These are phyloP conservation scores for Gaultheria prostrata DNA, from an alignment of 148 eudicot species.

Conservation along the genomic window DNA sequence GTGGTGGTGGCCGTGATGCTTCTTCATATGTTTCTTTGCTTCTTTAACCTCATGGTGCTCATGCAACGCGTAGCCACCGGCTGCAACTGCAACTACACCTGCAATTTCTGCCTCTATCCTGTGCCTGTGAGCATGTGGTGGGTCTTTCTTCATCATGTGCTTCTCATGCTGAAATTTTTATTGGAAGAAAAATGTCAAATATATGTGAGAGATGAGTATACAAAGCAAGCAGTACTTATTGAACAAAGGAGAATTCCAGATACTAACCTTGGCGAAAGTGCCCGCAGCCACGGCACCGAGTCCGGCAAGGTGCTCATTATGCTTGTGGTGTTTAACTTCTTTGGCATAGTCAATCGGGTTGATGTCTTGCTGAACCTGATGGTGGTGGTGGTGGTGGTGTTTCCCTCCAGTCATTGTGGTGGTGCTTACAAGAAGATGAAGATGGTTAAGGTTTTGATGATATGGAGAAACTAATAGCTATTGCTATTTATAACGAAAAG, in stretches of 20 bases:
- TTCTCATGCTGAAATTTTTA: conserved; percentile 42
- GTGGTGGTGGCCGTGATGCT: conserved; percentile 38
- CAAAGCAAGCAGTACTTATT: neutral
- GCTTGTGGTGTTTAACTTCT: conserved; percentile 47
- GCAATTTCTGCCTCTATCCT: conserved; percentile 50
- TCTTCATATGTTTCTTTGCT: conserved; percentile 42
- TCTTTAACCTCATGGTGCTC: conserved; percentile 65
- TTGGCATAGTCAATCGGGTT: conserved; percentile 21
- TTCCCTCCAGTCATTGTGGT: conserved; percentile 16
- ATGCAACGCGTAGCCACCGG: conserved; percentile 51
- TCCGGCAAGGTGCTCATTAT: conserved; percentile 21
- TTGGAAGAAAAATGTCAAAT: neutral
- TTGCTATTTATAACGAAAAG: neutral
- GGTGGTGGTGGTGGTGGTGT: conserved; percentile 26
- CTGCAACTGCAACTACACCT: conserved; percentile 44
- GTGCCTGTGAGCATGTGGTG: conserved; percentile 56
- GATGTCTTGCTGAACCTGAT: neutral
- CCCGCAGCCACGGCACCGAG: conserved; percentile 39
- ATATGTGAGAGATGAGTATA: neutral
- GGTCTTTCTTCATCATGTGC: conserved; percentile 58
- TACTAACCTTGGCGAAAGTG: conserved; percentile 41
- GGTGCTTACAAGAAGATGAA: neutral
- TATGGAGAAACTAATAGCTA: neutral
- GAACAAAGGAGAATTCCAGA: no score
- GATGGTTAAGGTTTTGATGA: neutral